These are phyloP conservation scores for Ustilago esculenta DNA, from an alignment of 1,284 basidiomycete species.

Conservation along the genomic window DNA sequence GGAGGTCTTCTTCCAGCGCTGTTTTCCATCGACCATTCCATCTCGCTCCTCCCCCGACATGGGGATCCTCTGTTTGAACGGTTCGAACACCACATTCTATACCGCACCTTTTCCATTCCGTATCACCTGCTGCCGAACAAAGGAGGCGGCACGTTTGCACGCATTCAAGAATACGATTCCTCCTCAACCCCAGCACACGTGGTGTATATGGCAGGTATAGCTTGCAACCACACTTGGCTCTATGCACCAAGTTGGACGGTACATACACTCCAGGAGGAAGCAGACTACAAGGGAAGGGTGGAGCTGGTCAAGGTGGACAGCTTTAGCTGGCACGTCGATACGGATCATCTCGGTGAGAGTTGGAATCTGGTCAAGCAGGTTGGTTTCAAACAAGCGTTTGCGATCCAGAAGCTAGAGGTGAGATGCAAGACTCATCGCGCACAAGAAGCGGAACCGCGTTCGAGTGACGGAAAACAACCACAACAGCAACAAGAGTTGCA, in stretches of 20 bases:
- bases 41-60: constrained; percentile 4
- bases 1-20: constrained; percentile 39
- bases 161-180: constrained; percentile 12
- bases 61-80: not conserved
- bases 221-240: constrained; percentile 12
- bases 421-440: not conserved
- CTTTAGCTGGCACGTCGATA: constrained; percentile 29
- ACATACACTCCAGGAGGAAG: not conserved
- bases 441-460: not conserved
- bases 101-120: constrained; percentile 44
- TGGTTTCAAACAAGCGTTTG: constrained; percentile 9
- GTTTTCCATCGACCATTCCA: constrained; percentile 19
- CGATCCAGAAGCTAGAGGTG: constrained; percentile 16
- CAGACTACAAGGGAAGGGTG: not conserved
- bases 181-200: not conserved
- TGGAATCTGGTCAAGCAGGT: not conserved
- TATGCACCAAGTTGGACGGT: constrained; percentile 22
- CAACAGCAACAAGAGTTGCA: not conserved
- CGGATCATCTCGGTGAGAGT: constrained; percentile 38
- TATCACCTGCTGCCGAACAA: constrained; percentile 31
- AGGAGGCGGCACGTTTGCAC: constrained; percentile 1
- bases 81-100: constrained; percentile 32
- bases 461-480: no score
- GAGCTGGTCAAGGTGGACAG: not conserved
- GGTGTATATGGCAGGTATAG: not conserved